Evolutionary conservation across 2,329 filamentous ascomycete species (phyloP), one percentile per base, ranked within the genome.

Genomic region (Fusarium xylarioides): DNA sequence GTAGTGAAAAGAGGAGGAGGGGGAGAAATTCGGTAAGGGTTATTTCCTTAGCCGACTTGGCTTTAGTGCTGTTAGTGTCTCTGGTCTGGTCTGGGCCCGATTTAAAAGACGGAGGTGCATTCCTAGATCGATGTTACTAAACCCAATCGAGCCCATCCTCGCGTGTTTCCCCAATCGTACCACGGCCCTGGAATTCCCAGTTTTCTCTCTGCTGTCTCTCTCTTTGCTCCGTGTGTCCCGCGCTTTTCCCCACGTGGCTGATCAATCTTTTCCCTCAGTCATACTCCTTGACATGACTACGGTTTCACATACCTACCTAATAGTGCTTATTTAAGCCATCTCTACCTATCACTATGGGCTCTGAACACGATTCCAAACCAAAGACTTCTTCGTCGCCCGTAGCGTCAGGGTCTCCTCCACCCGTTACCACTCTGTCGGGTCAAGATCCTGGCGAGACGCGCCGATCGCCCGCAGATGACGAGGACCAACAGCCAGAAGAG

Each of bases 371-470:
- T 19, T 34, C 43, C n/a, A 58, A 54, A n/a, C 28, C 23, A 7
- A 43, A 38, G 42, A 44, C 32, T 6, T 38, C 46, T 15, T 37
- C 52, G 6, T 50, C 63, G 5, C 63, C 49, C 8, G 42, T 57
- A 16, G 46, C 43, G 32, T 38, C 52, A 5, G 34, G 40, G n/a
- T 61, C 65, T 21, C 44, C 46, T 56, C 65, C 59, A 55, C 60
- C 43, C 38, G 56, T 44, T 56, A 67, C 69, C 55, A 66, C 2
- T 53, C 68, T 44, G 32, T 54, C 69, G 69, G 68, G 53, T 52
- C 55, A 18, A 14, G 57, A 64, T 40, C 35, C 34, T 34, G 40
- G 44, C 15, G 34, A 40, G 35, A 28, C 23, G 21, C 32, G 42
- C 60, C 57, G 37, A 37, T 46, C 63, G 35, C 54, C 63, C 23